Evolutionary conservation across 257 asterid species (phyloP), one percentile per base, ranked within the genome.

Genomic region (Phtheirospermum japonicum): DNA sequence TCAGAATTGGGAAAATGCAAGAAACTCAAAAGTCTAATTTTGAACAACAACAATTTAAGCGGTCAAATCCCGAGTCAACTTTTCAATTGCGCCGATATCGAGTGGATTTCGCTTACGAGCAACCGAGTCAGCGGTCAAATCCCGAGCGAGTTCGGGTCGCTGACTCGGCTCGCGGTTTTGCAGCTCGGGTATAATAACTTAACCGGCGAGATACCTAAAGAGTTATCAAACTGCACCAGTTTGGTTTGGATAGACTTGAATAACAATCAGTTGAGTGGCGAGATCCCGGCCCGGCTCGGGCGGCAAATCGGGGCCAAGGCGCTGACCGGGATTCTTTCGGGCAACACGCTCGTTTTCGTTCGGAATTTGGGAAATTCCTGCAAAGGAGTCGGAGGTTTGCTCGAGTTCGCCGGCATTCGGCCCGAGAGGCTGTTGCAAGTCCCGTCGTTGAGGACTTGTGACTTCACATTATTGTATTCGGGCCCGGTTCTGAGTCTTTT

Each of bases 341-440:
- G 98, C 13, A 91, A 91, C 72, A 88, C 98, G 0, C 53, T 91
- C 57, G 94, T 91, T 53, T 91, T 91, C 18, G 98, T 88, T 1
- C 76, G 96, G 32, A 91, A 88, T 4, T 89, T 91, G 0, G 98
- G 98, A 0, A 91, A 85, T 52, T 89, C 94, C 2, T 91, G 98
- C 83, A 81, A 85, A 62, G 98, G 98, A 63, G 95, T 91, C 9
- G 98, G 98, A 2, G 96, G 98, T 9, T 64, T 91, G 70, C 90
- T 91, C 3, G 98, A 91, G 59, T 91, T 91, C 31, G 77, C 87
- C 2, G 98, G 95, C 1, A 91, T 91, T 33, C 84, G 96, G 0
- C 90, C 96, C 3, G 95, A 91, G 39, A 74, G 96, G 71, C 75
- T 91, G 13, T 19, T 78, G 32, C 96, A 91, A 68, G 88, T 84